Evolutionary conservation across 345 rosid species (phyloP).

Genomic region (Lenwebbia sp.): DNA sequence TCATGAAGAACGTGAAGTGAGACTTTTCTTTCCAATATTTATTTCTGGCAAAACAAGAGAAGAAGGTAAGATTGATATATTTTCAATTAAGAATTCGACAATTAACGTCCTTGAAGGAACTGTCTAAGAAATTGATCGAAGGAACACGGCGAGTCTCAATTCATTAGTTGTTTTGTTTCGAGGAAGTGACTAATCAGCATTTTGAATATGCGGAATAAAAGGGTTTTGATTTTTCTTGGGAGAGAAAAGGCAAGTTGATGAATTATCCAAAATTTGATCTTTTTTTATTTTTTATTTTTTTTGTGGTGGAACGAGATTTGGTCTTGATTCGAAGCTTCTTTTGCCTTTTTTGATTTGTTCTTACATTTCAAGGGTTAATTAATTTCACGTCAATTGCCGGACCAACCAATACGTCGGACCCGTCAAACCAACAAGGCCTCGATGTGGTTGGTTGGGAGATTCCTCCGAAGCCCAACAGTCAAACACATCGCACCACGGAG

Average conservation of each 20-base stretch:
- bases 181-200: too few relatives aligned
- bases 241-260: neutral
- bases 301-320: too few relatives aligned
- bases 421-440: neutral
- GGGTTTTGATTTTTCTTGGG: neutral
- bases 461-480: neutral
- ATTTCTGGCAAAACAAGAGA: neutral
- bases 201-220: too few relatives aligned
- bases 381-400: neutral
- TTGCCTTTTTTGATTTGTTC: neutral
- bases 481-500: neutral
- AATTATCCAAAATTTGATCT: neutral
- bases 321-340: neutral
- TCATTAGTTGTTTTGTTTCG: too few relatives aligned
- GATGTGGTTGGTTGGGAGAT: neutral
- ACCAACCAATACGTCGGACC: neutral
- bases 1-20: neutral
- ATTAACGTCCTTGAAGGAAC: neutral
- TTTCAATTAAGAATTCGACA: too few relatives aligned
- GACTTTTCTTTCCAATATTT: fast-evolving
- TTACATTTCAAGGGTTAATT: neutral
- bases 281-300: too few relatives aligned
- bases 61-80: too few relatives aligned
- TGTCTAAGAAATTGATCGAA: neutral
- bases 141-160: too few relatives aligned